A percentile compares a stretch with the other conserved stretches of the same genome.
Conservation (phyloP, 192 early-diverging fungal genomes). For the Coemansia sp. region DNA sequence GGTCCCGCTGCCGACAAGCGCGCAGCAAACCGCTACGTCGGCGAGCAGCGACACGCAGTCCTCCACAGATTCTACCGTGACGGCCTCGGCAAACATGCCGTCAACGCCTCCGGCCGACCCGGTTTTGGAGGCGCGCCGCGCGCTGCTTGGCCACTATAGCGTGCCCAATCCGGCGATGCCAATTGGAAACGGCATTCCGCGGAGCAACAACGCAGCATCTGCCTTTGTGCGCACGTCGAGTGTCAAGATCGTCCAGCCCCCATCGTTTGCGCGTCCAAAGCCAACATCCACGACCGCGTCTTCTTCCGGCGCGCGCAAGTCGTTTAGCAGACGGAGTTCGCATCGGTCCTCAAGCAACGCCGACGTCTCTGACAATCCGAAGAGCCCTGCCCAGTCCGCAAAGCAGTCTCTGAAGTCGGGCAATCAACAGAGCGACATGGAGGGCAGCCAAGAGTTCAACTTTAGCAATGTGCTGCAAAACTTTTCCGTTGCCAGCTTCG, state of each 20-base stretch:
- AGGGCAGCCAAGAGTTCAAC: slow-evolving; percentile 12
- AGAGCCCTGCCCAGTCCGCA: not conserved
- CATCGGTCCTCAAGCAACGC: not conserved
- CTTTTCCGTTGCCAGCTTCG: slow-evolving; percentile 36
- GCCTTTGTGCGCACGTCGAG: slow-evolving; percentile 23
- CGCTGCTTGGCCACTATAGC: slow-evolving; percentile 44
- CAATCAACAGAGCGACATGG: not conserved
- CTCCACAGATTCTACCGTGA: not conserved
- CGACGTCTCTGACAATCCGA: not conserved
- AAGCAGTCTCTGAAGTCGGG: not conserved
- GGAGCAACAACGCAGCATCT: slow-evolving; percentile 14
- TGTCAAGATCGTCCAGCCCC: slow-evolving; percentile 41
- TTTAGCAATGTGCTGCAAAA: slow-evolving; percentile 35
- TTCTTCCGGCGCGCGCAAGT: slow-evolving; percentile 1
- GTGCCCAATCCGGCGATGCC: slow-evolving; percentile 26
- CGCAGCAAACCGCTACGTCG: not conserved
- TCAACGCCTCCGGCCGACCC: slow-evolving; percentile 16
- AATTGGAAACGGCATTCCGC: slow-evolving; percentile 35
- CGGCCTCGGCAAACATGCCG: not conserved
- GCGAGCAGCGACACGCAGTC: not conserved
- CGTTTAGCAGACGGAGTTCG: not conserved
- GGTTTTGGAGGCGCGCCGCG: slow-evolving; percentile 42
- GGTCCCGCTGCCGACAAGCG: not conserved
- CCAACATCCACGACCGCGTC: not conserved
- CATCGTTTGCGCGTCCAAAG: slow-evolving; percentile 39